These are phyloP conservation scores for Chaetomium strumarium DNA, from an alignment of 2,329 filamentous ascomycete genomes.

Conservation along the genomic window DNA sequence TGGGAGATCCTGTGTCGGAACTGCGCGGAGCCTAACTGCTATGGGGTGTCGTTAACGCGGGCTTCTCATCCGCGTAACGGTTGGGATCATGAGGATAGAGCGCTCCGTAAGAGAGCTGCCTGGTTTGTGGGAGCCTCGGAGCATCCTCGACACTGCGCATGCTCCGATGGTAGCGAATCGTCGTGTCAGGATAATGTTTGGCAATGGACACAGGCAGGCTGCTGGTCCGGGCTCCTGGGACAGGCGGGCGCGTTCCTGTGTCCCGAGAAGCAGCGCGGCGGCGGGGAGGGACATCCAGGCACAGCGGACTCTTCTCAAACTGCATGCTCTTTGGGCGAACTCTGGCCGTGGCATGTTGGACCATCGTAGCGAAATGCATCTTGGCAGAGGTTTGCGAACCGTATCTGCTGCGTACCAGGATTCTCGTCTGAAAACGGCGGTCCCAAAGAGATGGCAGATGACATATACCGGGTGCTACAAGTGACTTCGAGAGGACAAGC, in stretches of 20 bases:
- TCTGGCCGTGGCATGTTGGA: constrained; percentile 35
- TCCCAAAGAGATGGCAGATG: constrained; percentile 45
- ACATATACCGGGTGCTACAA: constrained; percentile 32
- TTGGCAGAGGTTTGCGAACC: constrained; percentile 13
- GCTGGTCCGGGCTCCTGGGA: constrained; percentile 30
- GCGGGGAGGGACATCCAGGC: constrained; percentile 12
- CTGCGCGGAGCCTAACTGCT: constrained; percentile 34
- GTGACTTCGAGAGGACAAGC: constrained; percentile 28
- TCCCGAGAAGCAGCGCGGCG: constrained; percentile 18
- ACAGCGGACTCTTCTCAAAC: constrained; percentile 36
- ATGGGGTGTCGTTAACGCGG: constrained; percentile 5
- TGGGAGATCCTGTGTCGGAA: constrained; percentile 25
- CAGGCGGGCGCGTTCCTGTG: constrained; percentile 21
- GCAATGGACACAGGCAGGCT: constrained; percentile 28
- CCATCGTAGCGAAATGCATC: constrained; percentile 39
- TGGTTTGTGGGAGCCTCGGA: constrained; percentile 39
- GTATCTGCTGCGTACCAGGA: constrained; percentile 27
- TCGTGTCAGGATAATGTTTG: constrained; percentile 31
- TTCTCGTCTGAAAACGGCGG: constrained; percentile 29
- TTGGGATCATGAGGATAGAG: constrained; percentile 33
- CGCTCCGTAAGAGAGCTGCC: constrained; percentile 43
- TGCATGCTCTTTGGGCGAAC: constrained; percentile 45
- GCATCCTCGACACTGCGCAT: constrained; percentile 49
- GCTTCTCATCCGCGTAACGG: constrained; percentile 2
- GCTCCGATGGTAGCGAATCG: constrained; percentile 40